A percentile compares a stretch with the other conserved stretches of the same genome.
These are phyloP conservation scores for Yarrowia keelungensis DNA, from an alignment of 805 yeast species.

Conservation along the genomic window DNA sequence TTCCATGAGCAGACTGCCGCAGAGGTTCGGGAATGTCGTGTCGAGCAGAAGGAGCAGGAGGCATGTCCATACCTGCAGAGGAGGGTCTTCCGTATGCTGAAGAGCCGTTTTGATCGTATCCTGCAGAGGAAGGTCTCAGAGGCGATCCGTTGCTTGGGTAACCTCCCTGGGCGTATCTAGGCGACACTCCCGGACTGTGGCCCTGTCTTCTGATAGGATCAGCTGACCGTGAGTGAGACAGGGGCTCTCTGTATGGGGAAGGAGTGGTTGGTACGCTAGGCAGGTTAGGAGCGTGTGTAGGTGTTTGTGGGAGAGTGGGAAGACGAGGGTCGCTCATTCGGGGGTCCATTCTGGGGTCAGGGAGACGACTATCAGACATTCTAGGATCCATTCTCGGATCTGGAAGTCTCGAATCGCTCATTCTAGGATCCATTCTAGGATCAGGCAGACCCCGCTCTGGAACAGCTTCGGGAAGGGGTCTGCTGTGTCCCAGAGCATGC, in stretches of 20 bases:
- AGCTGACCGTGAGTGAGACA: constrained; percentile 12
- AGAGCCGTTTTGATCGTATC: background rate
- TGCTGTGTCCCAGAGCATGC: constrained; percentile 13
- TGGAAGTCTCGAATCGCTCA: background rate
- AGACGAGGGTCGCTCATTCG: background rate
- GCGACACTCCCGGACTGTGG: background rate
- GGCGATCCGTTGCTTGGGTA: constrained; percentile 17
- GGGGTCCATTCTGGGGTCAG: constrained; percentile 9
- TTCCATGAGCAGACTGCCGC: constrained; percentile 10
- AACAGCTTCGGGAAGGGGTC: constrained; percentile 36
- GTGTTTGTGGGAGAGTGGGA: too few species aligned
- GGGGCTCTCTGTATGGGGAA: constrained; percentile 25
- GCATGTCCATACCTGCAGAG: constrained; percentile 15
- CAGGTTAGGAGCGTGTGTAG: background rate
- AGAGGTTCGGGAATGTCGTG: constrained; percentile 31
- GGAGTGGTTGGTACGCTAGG: constrained; percentile 5
- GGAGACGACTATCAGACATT: background rate
- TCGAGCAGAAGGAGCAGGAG: background rate
- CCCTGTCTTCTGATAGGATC: constrained; percentile 25
- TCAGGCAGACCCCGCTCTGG: constrained; percentile 30
- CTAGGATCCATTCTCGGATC: background rate
- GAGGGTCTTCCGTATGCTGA: constrained; percentile 1
- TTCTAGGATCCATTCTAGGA: background rate
- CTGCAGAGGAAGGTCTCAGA: constrained; percentile 10
- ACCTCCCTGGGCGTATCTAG: background rate